Base-by-base conservation (phyloP, 106 monocot genomes). In the Dendrobium catenatum region DNA sequence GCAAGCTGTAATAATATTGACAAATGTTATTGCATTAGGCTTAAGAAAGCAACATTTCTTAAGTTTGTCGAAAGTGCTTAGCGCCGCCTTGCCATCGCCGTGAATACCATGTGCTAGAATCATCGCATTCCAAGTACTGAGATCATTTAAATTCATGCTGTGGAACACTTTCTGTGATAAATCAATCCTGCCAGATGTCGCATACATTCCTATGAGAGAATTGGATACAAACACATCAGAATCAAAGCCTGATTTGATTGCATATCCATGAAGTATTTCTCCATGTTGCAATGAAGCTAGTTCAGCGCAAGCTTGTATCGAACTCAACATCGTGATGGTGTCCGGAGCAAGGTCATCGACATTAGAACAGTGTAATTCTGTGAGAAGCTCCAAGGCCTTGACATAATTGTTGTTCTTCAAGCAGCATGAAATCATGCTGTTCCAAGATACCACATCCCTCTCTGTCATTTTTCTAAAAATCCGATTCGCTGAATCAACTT, bases 41-140 rank as follows among this genome's bases (percentile, higher is more conserved):
- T 33, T 33, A 18, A 55, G 67, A 11, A 11, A 81, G 41, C 76
- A 48, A 2, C 13, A 20, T 6, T 76, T 49, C 78, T 78, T 80
- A 18, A 89, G 83, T 51, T 84, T 73, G 0, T 73, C 1, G 68
- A 86, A 89, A 6, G 83, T 41, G 26, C 27, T 61, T 37, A 89
- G 43, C n/a, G 88, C 85, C 11, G 85, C 78, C 4, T 59, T 42
- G 8, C 83, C 83, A 76, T 86, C 79, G 13, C 88, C 88, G 70
- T 86, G 80, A 17, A 89, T 83, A 2, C 80, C 83, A 56, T 81
- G 83, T 8, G 85, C 81, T 26, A 56, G 41, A 68, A 89, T 89
- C 86, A 89, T 83, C 15, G 86, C 66, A 46, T 85, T 89, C 85
- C 88, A 89, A 4, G 83, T 81, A 37, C 77, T 77, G 40, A 89